Percentiles rank a stretch among this genome's conserved stretches.
These are phyloP conservation scores for Elaeis guineensis DNA, from an alignment of 176 grass and related monocot genomes.

Conservation along the genomic window DNA sequence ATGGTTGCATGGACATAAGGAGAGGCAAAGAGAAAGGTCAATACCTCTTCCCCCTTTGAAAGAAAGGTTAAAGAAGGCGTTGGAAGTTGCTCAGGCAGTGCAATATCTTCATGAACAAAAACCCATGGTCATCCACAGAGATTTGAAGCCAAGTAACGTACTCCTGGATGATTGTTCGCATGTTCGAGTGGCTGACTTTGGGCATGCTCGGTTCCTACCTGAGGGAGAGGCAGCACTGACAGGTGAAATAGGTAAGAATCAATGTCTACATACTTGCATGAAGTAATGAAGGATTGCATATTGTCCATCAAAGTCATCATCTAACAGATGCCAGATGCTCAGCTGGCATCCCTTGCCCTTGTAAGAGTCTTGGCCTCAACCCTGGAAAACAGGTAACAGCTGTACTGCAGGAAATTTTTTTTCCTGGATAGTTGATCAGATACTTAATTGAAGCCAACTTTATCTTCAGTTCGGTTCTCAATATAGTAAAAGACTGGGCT, in stretches of 20 bases:
- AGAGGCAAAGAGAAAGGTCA: conserved; percentile 13
- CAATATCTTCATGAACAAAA: conserved; percentile 52
- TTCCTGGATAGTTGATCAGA: too few species aligned
- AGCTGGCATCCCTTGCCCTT: too few species aligned
- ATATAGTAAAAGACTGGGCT: too few species aligned
- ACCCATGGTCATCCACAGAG: conserved; percentile 45
- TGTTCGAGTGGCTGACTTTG: conserved; percentile 42
- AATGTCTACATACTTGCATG: too few species aligned
- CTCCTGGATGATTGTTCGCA: conserved; percentile 24
- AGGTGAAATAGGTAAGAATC: conserved; percentile 42
- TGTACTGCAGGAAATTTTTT: too few species aligned
- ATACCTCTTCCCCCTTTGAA: conserved; percentile 22
- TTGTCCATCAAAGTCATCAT: too few species aligned
- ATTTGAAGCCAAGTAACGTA: conserved; percentile 62
- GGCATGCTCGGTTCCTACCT: conserved; percentile 44
- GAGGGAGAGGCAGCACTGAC: conserved; percentile 42
- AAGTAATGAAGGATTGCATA: too few species aligned
- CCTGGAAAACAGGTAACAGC: too few species aligned
- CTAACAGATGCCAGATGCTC: too few species aligned
- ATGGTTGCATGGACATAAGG: conserved; percentile 44
- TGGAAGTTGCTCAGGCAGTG: conserved; percentile 56
- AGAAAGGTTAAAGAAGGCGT: conserved; percentile 34
- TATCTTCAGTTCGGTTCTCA: too few species aligned
- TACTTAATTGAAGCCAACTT: too few species aligned
- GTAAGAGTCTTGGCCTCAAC: too few species aligned